A percentile compares a stretch with the other conserved stretches of the same genome.
These are phyloP conservation scores for Lentinus tigrinus DNA, from an alignment of 768 basidiomycete genomes.

Conservation along the genomic window DNA sequence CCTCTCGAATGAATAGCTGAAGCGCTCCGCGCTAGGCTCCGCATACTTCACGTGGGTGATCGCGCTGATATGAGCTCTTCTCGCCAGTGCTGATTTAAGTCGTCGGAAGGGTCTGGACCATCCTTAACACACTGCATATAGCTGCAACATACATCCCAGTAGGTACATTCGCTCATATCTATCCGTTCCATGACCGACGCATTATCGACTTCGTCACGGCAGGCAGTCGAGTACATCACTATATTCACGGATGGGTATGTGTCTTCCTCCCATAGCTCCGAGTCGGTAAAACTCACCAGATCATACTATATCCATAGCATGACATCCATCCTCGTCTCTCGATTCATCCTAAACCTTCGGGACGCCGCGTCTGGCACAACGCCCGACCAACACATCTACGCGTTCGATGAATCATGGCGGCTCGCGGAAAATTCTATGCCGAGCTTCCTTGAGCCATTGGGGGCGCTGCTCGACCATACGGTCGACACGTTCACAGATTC, in stretches of 20 bases:
- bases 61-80: not conserved
- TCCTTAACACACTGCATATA: conserved; percentile 10
- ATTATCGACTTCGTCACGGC: not conserved
- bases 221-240: conserved; percentile 4
- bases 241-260: not conserved
- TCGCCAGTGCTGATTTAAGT: not conserved
- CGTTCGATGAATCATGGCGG: no score
- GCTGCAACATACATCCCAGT: conserved; percentile 3
- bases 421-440: no score
- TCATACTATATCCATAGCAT: not conserved
- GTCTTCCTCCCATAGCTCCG: no score
- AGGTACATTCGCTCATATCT: not conserved
- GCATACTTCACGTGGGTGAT: conserved; percentile 3
- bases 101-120: conserved; percentile 6
- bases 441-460: no score
- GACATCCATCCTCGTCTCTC: conserved; percentile 10
- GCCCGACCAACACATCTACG: no score
- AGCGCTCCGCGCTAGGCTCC: not conserved
- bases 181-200: not conserved
- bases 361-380: not conserved
- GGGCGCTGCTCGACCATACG: no score
- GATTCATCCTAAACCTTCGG: conserved; percentile 11
- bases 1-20: no score
- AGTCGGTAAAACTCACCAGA: no score
- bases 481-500: no score